Evolutionary conservation across 768 basidiomycete genomes (phyloP).

Genomic region (Symmetrospora coprosmae): DNA sequence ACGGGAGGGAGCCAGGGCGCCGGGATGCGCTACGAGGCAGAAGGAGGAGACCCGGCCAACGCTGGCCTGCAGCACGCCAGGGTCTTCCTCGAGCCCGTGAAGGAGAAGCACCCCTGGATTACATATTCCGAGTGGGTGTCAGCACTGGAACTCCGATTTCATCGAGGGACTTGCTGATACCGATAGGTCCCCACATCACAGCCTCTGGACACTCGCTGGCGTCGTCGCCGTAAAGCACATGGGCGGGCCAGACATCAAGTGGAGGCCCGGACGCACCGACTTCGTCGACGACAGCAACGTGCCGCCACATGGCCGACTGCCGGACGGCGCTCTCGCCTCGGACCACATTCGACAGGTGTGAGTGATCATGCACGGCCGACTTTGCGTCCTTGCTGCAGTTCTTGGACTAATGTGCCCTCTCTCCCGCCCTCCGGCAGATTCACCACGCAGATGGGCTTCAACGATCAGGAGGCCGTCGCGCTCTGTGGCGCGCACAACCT

Average conservation of each 20-base stretch:
- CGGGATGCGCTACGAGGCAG: constrained; percentile 93
- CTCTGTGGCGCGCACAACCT: constrained; percentile 87
- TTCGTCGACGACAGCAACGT: constrained; percentile 62
- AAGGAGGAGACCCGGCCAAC: constrained; percentile 58
- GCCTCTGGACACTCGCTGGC: constrained; percentile 59
- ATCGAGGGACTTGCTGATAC: background rate
- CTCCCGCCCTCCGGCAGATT: constrained; percentile 40
- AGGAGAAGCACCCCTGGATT: constrained; percentile 81
- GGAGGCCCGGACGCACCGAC: constrained; percentile 63
- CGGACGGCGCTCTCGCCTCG: constrained; percentile 40
- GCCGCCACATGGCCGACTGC: constrained; percentile 39
- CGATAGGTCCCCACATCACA: background rate
- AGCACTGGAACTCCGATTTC: background rate
- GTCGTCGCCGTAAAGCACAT: constrained; percentile 82
- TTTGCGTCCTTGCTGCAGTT: too few relatives aligned
- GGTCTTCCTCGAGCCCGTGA: constrained; percentile 60
- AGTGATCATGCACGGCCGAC: background rate
- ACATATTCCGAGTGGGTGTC: constrained; percentile 36
- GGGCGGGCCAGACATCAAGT: constrained; percentile 79
- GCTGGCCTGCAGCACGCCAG: constrained; percentile 69
- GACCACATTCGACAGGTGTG: constrained; percentile 48
- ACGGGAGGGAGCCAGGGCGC: constrained; percentile 63
- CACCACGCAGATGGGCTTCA: constrained; percentile 88
- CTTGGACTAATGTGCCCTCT: background rate
- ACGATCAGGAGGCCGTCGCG: constrained; percentile 74